Base-by-base conservation (phyloP, 2,329 filamentous ascomycete species). In the Aspergillus fumigatus region DNA sequence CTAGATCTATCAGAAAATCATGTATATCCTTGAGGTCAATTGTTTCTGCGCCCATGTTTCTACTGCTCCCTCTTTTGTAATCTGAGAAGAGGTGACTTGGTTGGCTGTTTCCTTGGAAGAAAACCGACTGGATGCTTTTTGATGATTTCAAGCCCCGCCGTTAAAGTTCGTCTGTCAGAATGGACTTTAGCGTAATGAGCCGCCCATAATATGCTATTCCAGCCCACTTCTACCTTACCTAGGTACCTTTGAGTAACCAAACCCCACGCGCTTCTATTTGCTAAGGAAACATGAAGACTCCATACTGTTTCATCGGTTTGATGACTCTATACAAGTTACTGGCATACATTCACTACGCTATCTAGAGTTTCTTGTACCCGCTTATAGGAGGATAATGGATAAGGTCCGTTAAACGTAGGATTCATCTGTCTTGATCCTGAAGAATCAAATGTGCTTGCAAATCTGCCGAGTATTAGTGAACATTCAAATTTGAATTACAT, bases 1-100 rank as follows among this genome's bases (percentile, higher is more conserved):
- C 77, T 38, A 79, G 55, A 10, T 68, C 64, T 52, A 78, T 63
- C 23, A 79, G 67, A 27, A 68, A 69, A 53, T 76, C 73, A 60
- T 77, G 75, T 35, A 79, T 75, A n/a, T 73, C 72, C n/a, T 65
- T 62, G 11, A 75, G 62, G 55, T 53, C 49, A 55, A 8, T 40
- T 27, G 3, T 45, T 54, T 61, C 64, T 64, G 17, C 17, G 54
- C 54, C 14, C 43, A 47, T 47, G 10, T 21, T 47, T 14, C 3
- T 47, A 23, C 11, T 25, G 11, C n/a, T 14, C 11, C 21, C 23
- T 47, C 3, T 4, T 47, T 47, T 10, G 5, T 43, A 43, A 14
- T 17, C 14, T 11, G 14, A 9, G 23, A 25, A 11, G 21, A 14
- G 43, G 26, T 38, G 32, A 38, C 32, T 38, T 3, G 1, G 17